Evolutionary conservation across 495 filamentous ascomycete species (phyloP), one percentile per base, ranked within the genome.

Genomic region (Penicillium nucicola): DNA sequence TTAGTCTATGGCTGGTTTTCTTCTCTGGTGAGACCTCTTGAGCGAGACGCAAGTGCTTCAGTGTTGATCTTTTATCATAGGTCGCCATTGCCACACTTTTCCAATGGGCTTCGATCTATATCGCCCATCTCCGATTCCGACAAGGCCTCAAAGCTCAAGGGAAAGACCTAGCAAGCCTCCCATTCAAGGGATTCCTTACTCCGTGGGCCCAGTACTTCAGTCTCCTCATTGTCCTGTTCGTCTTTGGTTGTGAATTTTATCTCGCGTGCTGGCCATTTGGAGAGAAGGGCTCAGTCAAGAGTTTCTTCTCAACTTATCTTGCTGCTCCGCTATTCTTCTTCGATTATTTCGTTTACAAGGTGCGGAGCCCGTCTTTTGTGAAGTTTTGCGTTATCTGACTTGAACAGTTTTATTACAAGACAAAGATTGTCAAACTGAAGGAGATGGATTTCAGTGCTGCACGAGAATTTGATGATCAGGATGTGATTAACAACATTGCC

Each of bases 91-190:
- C 60, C 9, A 64, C 64, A 2, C 53, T 64, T 3, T 66, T 66
- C 35, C 57, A 66, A 37, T 66, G 81, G 84, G 81, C 67, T 2
- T 70, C 75, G 13, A 85, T 87, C 47, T 76, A 72, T 41, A 76
- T 86, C 49, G 79, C 81, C 9, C 83, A 86, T 53, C 81, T 88
- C 45, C 78, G 80, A 35, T 85, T 86, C 61, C 76, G 83, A 20
- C 54, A 69, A 4, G 83, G 78, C 0, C 73, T 82, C 58, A 62
- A 63, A 36, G 76, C 64, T 0, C 83, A 87, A 50, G 82, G 82
- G 1, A 76, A 79, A 38, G 57, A 58, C 36, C 59, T 71, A 5
- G 58, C 64, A 1, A 72, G 75, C 25, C 66, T 85, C 3, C 84
- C 83, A 2, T 86, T 81, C 59, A 67, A 74, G 45, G 77, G 77